Evolutionary conservation across 305 asterid species (phyloP), one percentile per base, ranked within the genome.

Genomic region (Fraxinus platypoda): DNA sequence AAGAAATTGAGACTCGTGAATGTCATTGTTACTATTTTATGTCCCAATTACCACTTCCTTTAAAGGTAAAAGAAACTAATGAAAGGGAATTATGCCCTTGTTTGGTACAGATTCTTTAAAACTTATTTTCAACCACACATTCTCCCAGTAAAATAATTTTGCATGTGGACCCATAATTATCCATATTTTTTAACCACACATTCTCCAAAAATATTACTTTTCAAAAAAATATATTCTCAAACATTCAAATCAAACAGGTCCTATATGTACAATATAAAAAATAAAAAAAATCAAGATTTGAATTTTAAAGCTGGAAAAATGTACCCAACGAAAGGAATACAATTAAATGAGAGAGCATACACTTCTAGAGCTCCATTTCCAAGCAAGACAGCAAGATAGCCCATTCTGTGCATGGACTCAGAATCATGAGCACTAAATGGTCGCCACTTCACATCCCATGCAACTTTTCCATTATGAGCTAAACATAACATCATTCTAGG

Each of bases 281-380:
- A 31, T 1, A 31, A 17, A 4, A n/a, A 11, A 8, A 12, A 54
- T 26, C 33, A 79, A 77, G 46, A 59, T 70, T 38, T 43, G 81
- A 54, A 81, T 81, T 35, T n/a, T 41, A 52, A 72, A 33, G 57
- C 49, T 6, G 49, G n/a, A 68, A 21, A 23, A 74, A 19, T 15
- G 13, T 15, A 80, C 76, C 15, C 64, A 80, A 43, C 34, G 28
- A 15, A 23, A 71, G 0, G 57, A 31, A 66, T 70, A 30, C 7
- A 71, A 71, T 21, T 0, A 23, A 73, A 81, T 41, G 54, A 82
- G 84, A 81, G 64, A 80, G 34, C 99, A 87, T 91, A 94, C 99
- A 95, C 98, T 95, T 95, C 98, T 49, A 94, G 88, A 46, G 94
- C 93, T 80, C 99, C 98, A 90, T 89, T 92, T 88, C 99, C 99